phyloP scores from a whole-genome alignment of 768 basidiomycete species.

The Chiua virens region DNA sequence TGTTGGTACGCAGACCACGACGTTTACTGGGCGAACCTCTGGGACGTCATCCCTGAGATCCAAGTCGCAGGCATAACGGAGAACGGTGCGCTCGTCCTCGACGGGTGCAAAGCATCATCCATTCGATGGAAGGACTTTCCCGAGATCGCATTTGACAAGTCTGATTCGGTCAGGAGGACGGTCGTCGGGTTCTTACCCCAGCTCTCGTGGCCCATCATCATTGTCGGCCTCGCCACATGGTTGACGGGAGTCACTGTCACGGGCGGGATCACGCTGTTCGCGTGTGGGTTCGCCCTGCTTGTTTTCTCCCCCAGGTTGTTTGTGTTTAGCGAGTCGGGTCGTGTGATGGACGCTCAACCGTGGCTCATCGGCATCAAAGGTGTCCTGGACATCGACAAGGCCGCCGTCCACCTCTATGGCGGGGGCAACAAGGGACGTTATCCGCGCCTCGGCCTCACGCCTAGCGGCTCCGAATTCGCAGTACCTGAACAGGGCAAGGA shows the following conservation, averaged over 20 bases:
- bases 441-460: slow-evolving; percentile 6
- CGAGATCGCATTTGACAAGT: slow-evolving; percentile 6
- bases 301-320: slow-evolving; percentile 2
- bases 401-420: slow-evolving; percentile 14
- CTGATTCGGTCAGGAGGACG: slow-evolving; percentile 6
- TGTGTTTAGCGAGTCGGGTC: slow-evolving; percentile 15
- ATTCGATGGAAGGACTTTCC: slow-evolving; percentile 25
- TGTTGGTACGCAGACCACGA: slow-evolving; percentile 23
- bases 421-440: too few relatives aligned
- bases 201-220: slow-evolving; percentile 6
- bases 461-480: slow-evolving; percentile 18
- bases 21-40: slow-evolving; percentile 13
- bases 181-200: slow-evolving; percentile 9
- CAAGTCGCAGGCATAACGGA: slow-evolving; percentile 20
- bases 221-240: slow-evolving; percentile 1
- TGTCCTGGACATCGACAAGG: slow-evolving; percentile 7
- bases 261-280: slow-evolving; percentile 1
- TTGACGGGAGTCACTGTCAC: background rate
- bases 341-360: slow-evolving; percentile 13
- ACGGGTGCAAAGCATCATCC: slow-evolving; percentile 16
- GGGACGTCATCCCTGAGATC: slow-evolving; percentile 18
- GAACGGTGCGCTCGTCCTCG: slow-evolving; percentile 16
- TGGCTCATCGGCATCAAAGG: slow-evolving; percentile 25
- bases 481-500: background rate
- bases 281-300: slow-evolving; percentile 1